Evolutionary conservation across 2,329 filamentous ascomycete species (phyloP), one percentile per base, ranked within the genome.

Genomic region (Pleoardoris graminearum): DNA sequence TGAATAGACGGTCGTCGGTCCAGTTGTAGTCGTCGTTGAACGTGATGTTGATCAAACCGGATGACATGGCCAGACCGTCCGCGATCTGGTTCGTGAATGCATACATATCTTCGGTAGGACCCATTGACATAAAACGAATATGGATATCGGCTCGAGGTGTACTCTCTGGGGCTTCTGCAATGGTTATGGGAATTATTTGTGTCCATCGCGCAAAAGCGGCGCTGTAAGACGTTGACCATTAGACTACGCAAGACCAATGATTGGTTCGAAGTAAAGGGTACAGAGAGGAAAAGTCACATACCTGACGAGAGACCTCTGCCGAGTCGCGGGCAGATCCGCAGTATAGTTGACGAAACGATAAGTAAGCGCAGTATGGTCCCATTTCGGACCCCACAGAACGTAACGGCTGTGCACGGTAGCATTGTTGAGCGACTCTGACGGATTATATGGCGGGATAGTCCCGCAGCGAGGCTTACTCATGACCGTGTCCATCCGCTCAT

Each of bases 1-100:
- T 64, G 51, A 69, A 67, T 1, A 68, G 45, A 6, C 60, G 59
- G 35, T 65, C 64, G 19, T 69, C 66, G 6, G 33, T 57, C 67
- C 65, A 68, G 32, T 50, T 53, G 25, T 62, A 67, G 37, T 68
- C 61, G 23, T 68, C 63, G 27, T 69, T 69, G 41, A 69, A 66
- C 2, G 63, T 68, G 11, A 67, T 58, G 45, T 67, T 67, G 51
- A 69, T 65, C 11, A 63, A 55, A 2, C 67, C 66, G 1, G 63
- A 57, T 7, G 57, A 54, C 2, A 69, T 39, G 0, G 55, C 47
- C 10, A 56, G 29, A 16, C 65, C 65, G 21, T 67, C 63, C 1
- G 64, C 60, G 11, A 63, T 56, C 61, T 67, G 62, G 38, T 58
- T 61, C 6, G 65, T 68, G 35, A 53, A 58, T n/a, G 58, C 63